Percentiles rank a stretch among this genome's conserved stretches.
Conservation (phyloP, 2,329 filamentous ascomycete genomes). For the Fusarium robinianum region DNA sequence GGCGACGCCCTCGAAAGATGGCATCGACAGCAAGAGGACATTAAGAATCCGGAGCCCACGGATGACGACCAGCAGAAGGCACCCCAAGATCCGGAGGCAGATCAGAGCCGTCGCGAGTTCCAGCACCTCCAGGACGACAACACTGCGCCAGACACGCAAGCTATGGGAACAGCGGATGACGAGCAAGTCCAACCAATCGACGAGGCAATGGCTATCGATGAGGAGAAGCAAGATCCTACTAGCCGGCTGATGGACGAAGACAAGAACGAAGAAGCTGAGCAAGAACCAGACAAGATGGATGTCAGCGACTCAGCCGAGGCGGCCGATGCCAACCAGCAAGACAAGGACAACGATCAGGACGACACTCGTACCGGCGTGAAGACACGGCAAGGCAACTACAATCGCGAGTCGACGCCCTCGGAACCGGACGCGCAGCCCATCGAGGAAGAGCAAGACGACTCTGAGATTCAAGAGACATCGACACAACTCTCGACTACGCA, state of each 20-base stretch:
- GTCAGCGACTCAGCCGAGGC: constrained; percentile 41
- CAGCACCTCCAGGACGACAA: constrained; percentile 90
- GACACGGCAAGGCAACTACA: constrained; percentile 61
- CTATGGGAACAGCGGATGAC: constrained; percentile 83
- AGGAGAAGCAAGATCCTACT: constrained; percentile 60
- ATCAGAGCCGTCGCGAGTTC: constrained; percentile 77
- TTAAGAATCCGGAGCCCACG: constrained; percentile 61
- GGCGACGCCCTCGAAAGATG: constrained; percentile 91
- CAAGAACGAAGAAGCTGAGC: constrained; percentile 52
- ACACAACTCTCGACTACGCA: constrained; percentile 75
- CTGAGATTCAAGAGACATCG: constrained; percentile 56
- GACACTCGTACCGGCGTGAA: constrained; percentile 64
- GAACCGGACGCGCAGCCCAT: constrained; percentile 50
- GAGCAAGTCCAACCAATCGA: constrained; percentile 87
- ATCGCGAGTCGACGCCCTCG: constrained; percentile 53
- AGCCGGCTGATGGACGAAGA: constrained; percentile 59
- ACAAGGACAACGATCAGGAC: constrained; percentile 53
- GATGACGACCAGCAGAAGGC: constrained; percentile 42
- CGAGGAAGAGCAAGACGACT: constrained; percentile 55
- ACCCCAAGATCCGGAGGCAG: constrained; percentile 55
- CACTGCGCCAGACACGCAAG: constrained; percentile 82
- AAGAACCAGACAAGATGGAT: constrained; percentile 52
- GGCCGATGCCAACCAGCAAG: constrained; percentile 48
- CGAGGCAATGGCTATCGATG: constrained; percentile 84
- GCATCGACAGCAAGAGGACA: constrained; percentile 87